Conservation (phyloP, 148 eudicot species). For the Rhododendron henanense region DNA sequence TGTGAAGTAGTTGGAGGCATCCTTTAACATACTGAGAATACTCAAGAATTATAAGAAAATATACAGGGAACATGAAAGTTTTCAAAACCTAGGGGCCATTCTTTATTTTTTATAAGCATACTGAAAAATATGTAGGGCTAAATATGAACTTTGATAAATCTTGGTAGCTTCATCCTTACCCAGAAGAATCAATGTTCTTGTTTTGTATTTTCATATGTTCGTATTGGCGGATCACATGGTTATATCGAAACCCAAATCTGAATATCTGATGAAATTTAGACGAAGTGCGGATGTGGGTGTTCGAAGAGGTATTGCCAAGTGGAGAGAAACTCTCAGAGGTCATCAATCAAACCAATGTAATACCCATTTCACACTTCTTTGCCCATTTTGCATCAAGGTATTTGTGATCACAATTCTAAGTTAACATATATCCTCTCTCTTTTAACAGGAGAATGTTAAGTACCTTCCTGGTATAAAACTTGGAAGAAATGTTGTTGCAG, state of each 20-base stretch:
- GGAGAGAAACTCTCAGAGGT: constrained; percentile 73
- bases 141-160: neutral
- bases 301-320: constrained; percentile 70
- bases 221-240: neutral
- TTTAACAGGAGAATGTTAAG: constrained; percentile 73
- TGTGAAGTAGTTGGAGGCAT: neutral
- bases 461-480: constrained; percentile 91
- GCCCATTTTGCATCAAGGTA: neutral
- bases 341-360: constrained; percentile 83
- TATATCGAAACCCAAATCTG: neutral
- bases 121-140: neutral
- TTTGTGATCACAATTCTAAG: neutral
- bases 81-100: neutral
- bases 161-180: neutral
- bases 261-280: constrained; percentile 34
- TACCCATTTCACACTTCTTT: neutral
- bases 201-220: neutral
- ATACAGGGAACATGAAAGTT: neutral
- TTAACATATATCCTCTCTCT: neutral
- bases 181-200: neutral
- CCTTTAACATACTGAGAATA: neutral
- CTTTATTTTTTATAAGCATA: neutral
- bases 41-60: neutral
- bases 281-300: constrained; percentile 99
- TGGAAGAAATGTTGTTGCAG: constrained; percentile 89